A percentile compares a stretch with the other conserved stretches of the same genome.
phyloP scores from a whole-genome alignment of 2,329 filamentous ascomycete genomes.

The Geosmithia flava region DNA sequence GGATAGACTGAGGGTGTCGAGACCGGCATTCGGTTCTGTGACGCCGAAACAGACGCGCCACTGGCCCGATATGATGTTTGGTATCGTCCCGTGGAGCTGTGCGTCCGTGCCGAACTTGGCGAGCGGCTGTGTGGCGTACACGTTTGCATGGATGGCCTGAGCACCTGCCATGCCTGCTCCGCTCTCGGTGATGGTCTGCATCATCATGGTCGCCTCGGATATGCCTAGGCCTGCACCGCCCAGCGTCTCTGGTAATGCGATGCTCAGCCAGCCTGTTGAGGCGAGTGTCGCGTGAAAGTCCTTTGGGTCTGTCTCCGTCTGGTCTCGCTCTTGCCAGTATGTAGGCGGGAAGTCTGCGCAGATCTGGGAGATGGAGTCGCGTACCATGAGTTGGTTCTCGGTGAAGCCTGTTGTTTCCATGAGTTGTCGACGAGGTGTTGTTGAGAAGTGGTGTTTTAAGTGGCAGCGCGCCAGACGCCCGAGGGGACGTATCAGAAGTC shows the following conservation, averaged over 20 bases:
- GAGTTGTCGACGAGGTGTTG: slow-evolving; percentile 23
- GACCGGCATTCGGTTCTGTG: slow-evolving; percentile 70
- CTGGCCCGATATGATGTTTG: slow-evolving; percentile 58
- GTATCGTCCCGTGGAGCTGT: slow-evolving; percentile 52
- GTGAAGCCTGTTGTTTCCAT: slow-evolving; percentile 67
- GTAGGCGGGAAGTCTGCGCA: slow-evolving; percentile 60
- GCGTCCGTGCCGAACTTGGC: slow-evolving; percentile 57
- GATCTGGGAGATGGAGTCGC: slow-evolving; percentile 55
- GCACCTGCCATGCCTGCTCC: slow-evolving; percentile 69
- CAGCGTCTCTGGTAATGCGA: slow-evolving; percentile 61
- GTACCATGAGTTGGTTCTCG: slow-evolving; percentile 59
- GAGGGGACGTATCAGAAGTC: background rate
- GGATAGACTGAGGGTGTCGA: slow-evolving; percentile 61
- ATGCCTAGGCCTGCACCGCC: slow-evolving; percentile 69
- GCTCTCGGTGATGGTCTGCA: slow-evolving; percentile 68
- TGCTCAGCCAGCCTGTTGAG: slow-evolving; percentile 68
- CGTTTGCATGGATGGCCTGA: slow-evolving; percentile 51
- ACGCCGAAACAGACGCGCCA: slow-evolving; percentile 72
- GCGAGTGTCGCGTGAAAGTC: slow-evolving; percentile 68
- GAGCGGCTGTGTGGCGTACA: slow-evolving; percentile 65
- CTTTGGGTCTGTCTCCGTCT: slow-evolving; percentile 56
- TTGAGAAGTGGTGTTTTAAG: slow-evolving; percentile 17
- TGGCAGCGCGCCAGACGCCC: background rate
- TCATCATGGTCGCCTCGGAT: slow-evolving; percentile 75
- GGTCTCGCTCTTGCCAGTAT: slow-evolving; percentile 68